Base-by-base conservation (phyloP, 83 land plant genomes). In the Thuja plicata region DNA sequence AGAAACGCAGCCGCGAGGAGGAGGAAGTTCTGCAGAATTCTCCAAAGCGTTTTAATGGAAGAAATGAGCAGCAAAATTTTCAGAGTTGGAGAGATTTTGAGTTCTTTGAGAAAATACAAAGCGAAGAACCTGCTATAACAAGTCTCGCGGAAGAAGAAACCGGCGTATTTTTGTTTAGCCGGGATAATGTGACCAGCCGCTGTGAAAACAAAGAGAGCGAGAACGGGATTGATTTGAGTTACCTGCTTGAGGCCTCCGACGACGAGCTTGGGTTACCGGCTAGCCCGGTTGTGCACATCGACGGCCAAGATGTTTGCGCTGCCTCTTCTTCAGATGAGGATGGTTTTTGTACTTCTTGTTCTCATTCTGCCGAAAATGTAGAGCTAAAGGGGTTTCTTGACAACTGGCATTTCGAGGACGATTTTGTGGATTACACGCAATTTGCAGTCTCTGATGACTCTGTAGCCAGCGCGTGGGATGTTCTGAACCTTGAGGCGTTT, bases 241-340 rank as follows among this genome's bases (percentile, higher is more conserved):
- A 83, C n/a, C 85, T 83, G 10, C 30, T 83, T 1, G 55, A 13
- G 6, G 85, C 85, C 5, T 46, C 85, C 32, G 85, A 83, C 2
- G 85, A 83, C 12, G 85, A 83, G 85, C 85, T 83, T 13, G 85
- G 85, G 34, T 30, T 83, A 19, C 85, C 54, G 34, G 55, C 85
- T n/a, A 83, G 85, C 85, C 34, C 85, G 27, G 55, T 83, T 24
- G 1, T 45, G 52, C 24, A 45, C 1, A 24, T 27, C 4, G 50
- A 45, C 10, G 34, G 13, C 32, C 84, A 62, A 24, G n/a, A 5
- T 6, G 57, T 54, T 54, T 19, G 4, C 0, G 19, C 32, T 7
- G 32, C 52, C 6, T 34, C 17, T 15, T 34, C 0, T 76, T 7
- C n/a, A 8, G 30, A 12, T 4, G 19, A 15, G 15, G 17, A 15